Evolutionary conservation across 345 rosid species (phyloP).

Genomic region (Eucalyptus camaldulensis): DNA sequence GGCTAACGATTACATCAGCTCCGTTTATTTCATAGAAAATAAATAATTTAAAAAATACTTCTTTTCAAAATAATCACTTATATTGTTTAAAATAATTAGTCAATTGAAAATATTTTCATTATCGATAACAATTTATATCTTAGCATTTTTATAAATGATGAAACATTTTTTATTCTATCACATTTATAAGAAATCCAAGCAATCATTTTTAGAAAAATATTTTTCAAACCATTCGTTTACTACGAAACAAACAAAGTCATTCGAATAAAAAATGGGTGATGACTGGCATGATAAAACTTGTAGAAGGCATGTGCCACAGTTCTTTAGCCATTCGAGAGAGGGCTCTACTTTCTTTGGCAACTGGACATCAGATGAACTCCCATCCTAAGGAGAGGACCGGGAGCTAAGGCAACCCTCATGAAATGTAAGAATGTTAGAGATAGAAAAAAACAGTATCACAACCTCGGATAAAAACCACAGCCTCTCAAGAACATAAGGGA

Average conservation of each 20-base stretch:
- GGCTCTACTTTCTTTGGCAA: neutral
- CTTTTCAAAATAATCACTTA: too few relatives aligned
- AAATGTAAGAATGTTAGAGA: neutral
- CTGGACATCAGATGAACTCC: neutral
- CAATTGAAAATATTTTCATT: neutral
- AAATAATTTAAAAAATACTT: too few relatives aligned
- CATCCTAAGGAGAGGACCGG: neutral
- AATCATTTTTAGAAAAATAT: too few relatives aligned
- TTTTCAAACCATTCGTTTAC: too few relatives aligned
- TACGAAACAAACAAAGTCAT: rapidly evolving
- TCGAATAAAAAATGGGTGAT: neutral
- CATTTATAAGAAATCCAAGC: too few relatives aligned
- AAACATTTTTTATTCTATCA: neutral
- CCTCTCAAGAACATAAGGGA: neutral
- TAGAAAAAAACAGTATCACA: neutral
- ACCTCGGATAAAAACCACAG: neutral
- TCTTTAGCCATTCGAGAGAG: neutral
- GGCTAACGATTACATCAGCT: neutral
- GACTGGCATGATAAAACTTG: neutral
- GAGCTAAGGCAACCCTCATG: neutral
- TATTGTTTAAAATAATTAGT: too few relatives aligned
- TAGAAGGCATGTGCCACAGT: neutral
- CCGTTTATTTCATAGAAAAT: too few relatives aligned
- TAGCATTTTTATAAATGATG: too few relatives aligned
- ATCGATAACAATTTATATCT: rapidly evolving